Evolutionary conservation across 1,284 basidiomycete species (phyloP).

Genomic region (Mixia osmundae): DNA sequence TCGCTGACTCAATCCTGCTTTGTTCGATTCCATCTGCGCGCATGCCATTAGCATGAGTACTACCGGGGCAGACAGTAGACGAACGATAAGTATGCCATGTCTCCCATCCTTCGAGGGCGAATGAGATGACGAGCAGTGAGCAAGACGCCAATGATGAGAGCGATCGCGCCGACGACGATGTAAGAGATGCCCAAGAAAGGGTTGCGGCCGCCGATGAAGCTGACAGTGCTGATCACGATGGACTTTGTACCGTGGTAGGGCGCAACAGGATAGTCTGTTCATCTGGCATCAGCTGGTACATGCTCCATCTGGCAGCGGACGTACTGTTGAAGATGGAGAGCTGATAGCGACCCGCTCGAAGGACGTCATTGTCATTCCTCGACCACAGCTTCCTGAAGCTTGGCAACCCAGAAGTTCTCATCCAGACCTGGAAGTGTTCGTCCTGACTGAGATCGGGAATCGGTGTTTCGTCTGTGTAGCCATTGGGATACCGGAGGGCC

Average conservation of each 20-base stretch:
- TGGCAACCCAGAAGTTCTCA: conserved; percentile 88
- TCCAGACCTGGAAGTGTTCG: conserved; percentile 99
- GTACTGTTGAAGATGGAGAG: conserved; percentile 59
- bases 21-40: no score
- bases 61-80: not conserved
- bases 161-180: conserved; percentile 64
- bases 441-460: conserved; percentile 53
- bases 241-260: conserved; percentile 88
- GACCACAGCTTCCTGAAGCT: conserved; percentile 91
- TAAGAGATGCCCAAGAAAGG: conserved; percentile 95
- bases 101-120: conserved; percentile 52
- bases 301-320: conserved; percentile 19
- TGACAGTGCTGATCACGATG: conserved; percentile 83
- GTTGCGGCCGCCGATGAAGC: conserved; percentile 95
- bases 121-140: conserved; percentile 82
- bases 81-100: conserved; percentile 17
- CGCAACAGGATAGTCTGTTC: conserved; percentile 70
- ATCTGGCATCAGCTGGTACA: conserved; percentile 2
- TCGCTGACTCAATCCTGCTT: no score
- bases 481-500: conserved; percentile 41
- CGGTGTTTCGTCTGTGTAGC: conserved; percentile 41
- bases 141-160: conserved; percentile 61
- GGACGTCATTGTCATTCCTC: conserved; percentile 54
- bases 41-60: no score
- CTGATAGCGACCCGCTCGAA: conserved; percentile 51